Evolutionary conservation across 1,284 basidiomycete genomes (phyloP).

Genomic region (Austroboletus olivaceoglutinosus): DNA sequence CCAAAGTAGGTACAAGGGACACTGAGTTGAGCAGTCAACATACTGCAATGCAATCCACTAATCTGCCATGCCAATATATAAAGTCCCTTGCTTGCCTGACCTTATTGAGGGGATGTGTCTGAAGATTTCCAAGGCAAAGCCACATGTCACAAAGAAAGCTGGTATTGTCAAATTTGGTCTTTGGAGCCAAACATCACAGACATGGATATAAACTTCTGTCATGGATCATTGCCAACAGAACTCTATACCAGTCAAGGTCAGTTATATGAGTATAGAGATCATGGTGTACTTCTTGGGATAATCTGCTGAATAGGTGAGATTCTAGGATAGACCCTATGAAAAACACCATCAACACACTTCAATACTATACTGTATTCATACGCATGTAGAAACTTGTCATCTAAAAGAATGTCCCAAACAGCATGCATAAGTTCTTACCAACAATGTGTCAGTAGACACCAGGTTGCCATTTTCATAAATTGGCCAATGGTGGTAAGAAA

Average conservation of each 20-base stretch:
- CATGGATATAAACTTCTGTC: slow-evolving; percentile 15
- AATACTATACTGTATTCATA: slow-evolving; percentile 33
- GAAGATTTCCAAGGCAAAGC: not conserved
- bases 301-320: slow-evolving; percentile 35
- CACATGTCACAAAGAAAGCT: not conserved
- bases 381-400: slow-evolving; percentile 28
- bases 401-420: slow-evolving; percentile 16
- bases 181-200: slow-evolving; percentile 1
- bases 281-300: slow-evolving; percentile 27
- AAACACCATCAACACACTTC: slow-evolving; percentile 25
- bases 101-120: not conserved
- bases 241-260: not conserved
- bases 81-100: not conserved
- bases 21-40: not conserved
- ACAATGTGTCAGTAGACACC: not conserved
- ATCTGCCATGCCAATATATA: slow-evolving; percentile 2
- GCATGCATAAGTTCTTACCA: not conserved
- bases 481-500: no score
- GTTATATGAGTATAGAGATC: no score
- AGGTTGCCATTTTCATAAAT: not conserved
- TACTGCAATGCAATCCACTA: not conserved
- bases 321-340: slow-evolving; percentile 24
- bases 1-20: slow-evolving; percentile 4
- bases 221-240: slow-evolving; percentile 15
- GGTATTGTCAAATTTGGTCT: not conserved